Conservation (phyloP, 768 basidiomycete genomes). For the Piloderma croceum region DNA sequence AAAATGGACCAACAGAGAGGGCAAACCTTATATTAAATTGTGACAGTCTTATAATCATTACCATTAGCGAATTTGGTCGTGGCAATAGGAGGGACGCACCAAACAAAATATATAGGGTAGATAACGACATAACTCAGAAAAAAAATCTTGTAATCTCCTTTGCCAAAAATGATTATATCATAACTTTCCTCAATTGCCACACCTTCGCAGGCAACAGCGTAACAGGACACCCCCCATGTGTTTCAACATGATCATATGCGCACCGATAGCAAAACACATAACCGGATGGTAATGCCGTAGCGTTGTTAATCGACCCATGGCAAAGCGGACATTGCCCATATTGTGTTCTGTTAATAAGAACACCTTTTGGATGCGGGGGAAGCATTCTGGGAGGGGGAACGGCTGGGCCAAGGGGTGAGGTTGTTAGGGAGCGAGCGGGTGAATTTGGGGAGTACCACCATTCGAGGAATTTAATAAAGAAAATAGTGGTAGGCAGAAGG, state of each 20-base stretch:
- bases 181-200: conserved; percentile 84
- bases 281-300: conserved; percentile 85
- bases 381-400: conserved; percentile 76
- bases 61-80: conserved; percentile 1
- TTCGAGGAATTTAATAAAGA: conserved; percentile 93
- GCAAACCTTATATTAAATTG: too few relatives aligned
- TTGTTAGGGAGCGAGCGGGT: conserved; percentile 68
- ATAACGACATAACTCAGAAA: too few relatives aligned
- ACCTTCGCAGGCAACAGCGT: conserved; percentile 69
- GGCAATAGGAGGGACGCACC: too few relatives aligned
- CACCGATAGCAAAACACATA: conserved; percentile 96
- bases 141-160: too few relatives aligned
- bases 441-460: conserved; percentile 99
- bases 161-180: conserved; percentile 64
- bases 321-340: conserved; percentile 91
- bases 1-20: too few relatives aligned
- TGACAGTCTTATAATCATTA: too few relatives aligned
- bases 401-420: conserved; percentile 56
- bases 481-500: conserved; percentile 82
- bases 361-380: conserved; percentile 66
- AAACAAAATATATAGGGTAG: too few relatives aligned
- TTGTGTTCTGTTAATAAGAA: conserved; percentile 51
- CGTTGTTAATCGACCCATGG: conserved; percentile 65
- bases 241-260: conserved; percentile 77
- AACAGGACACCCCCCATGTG: conserved; percentile 77